A percentile compares a stretch with the other conserved stretches of the same genome.
phyloP scores from a whole-genome alignment of 306 rosid species.

The Trifolium subterraneum region DNA sequence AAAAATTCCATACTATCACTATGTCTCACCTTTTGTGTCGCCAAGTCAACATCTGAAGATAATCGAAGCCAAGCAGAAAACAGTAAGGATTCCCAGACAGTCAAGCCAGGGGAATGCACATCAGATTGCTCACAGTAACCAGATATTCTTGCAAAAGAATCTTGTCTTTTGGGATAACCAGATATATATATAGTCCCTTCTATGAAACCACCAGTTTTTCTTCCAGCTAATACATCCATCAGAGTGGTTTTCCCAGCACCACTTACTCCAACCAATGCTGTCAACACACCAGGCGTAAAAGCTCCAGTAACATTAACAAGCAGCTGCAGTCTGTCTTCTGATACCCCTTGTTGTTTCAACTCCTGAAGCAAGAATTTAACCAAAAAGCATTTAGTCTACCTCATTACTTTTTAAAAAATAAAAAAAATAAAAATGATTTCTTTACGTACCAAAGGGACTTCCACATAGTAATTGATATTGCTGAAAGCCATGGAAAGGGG shows the following conservation, averaged over 20 bases:
- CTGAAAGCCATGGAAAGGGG: constrained; percentile 94
- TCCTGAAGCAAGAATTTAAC: constrained; percentile 69
- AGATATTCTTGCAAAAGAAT: constrained; percentile 93
- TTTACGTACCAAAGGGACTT: constrained; percentile 81
- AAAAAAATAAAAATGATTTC: not conserved
- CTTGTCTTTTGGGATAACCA: constrained; percentile 92
- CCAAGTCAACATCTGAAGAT: constrained; percentile 79
- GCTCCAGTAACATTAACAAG: constrained; percentile 86
- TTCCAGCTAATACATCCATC: constrained; percentile 97
- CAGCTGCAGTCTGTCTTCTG: constrained; percentile 81
- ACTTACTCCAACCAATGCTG: constrained; percentile 96
- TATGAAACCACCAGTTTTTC: constrained; percentile 89
- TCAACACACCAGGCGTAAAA: constrained; percentile 90
- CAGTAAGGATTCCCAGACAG: constrained; percentile 83
- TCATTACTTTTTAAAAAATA: not conserved
- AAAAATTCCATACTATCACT: constrained; percentile 31
- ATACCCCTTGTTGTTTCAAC: constrained; percentile 89
- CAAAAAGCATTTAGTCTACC: constrained; percentile 45
- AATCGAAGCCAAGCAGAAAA: constrained; percentile 97
- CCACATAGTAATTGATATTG: constrained; percentile 88
- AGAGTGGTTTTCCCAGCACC: constrained; percentile 99
- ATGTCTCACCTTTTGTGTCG: constrained; percentile 66
- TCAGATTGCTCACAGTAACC: constrained; percentile 99
- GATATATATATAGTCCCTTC: constrained; percentile 82
- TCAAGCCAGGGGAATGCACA: constrained; percentile 93